Conservation (phyloP, 129 eudicot genomes). For the Flaveria brownii region DNA sequence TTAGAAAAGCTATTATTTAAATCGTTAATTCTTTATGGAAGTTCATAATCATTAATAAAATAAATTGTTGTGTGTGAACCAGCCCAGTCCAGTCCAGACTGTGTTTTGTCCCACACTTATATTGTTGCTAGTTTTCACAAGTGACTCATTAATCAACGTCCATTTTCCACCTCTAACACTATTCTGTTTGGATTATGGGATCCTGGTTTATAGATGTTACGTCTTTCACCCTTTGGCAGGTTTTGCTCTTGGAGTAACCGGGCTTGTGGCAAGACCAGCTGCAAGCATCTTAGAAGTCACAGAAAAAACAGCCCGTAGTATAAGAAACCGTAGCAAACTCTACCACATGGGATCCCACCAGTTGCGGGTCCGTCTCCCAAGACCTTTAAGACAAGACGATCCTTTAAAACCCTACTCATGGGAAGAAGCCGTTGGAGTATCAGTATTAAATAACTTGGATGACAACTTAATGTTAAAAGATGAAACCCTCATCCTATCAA, state of each 20-base stretch:
- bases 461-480: slow-evolving; percentile 50
- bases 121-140: background rate
- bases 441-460: slow-evolving; percentile 51
- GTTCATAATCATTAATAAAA: background rate
- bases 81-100: background rate
- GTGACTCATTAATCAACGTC: background rate
- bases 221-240: slow-evolving; percentile 44
- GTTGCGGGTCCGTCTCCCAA: slow-evolving; percentile 79
- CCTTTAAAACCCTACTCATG: slow-evolving; percentile 84
- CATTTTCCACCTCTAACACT: background rate
- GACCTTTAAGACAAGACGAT: slow-evolving; percentile 57
- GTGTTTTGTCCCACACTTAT: background rate
- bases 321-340: slow-evolving; percentile 84
- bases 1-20: background rate
- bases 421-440: slow-evolving; percentile 88
- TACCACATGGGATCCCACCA: slow-evolving; percentile 60
- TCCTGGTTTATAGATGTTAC: background rate
- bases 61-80: background rate
- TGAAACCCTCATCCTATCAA: slow-evolving; percentile 68
- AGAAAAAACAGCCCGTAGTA: slow-evolving; percentile 94
- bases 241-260: slow-evolving; percentile 90
- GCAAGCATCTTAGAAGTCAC: slow-evolving; percentile 95
- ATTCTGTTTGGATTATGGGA: background rate
- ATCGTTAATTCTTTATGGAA: too few relatives aligned
- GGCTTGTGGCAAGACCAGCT: slow-evolving; percentile 94